Evolutionary conservation across 1,139 yeast species (phyloP), one percentile per base, ranked within the genome.

Genomic region (Suhomyces wounanorum): DNA sequence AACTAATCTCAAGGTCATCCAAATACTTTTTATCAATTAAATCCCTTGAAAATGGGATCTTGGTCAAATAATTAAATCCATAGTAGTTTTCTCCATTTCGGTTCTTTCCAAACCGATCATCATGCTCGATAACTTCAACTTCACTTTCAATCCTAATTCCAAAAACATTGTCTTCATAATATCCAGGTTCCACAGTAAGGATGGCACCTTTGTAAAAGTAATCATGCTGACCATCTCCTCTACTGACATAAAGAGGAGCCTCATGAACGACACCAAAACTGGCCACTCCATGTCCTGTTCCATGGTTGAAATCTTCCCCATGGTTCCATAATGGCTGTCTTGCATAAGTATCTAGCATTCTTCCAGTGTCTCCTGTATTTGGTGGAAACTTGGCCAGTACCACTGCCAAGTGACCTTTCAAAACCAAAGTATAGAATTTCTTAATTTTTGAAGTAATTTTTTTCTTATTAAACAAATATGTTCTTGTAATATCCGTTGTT

Each of bases 241-340:
- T 70, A 14, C 63, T 51, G 47, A 82, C 71, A 40, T 75, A 79
- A 50, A 82, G 68, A 0, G 86, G 86, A 0, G 79, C 77, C 51
- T 82, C 83, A 57, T 82, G 86, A 7, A 82, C 85, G 58, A 75
- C 71, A 5, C 84, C 81, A 63, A 76, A 81, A 43, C 81, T 72
- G 9, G 84, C 85, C 4, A 82, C 79, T 0, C 86, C 86, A 60
- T 82, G 86, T 0, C 86, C 85, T 0, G 85, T 77, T 8, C 86
- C 86, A 61, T 82, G 86, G 49, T 77, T 78, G 58, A 74, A 82
- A 55, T 77, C 81, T 44, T 78, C 64, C 0, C 85, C 85, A 49
- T 73, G 74, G 53, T 75, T 75, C 82, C 82, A 78, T 54, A 82
- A 67, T 1, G 84, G 80, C 52, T 73, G 75, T 49, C 86, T 65